A percentile compares a stretch with the other conserved stretches of the same genome.
These are phyloP conservation scores for Didymella segeticola DNA, from an alignment of 2,329 filamentous ascomycete species.

Conservation along the genomic window DNA sequence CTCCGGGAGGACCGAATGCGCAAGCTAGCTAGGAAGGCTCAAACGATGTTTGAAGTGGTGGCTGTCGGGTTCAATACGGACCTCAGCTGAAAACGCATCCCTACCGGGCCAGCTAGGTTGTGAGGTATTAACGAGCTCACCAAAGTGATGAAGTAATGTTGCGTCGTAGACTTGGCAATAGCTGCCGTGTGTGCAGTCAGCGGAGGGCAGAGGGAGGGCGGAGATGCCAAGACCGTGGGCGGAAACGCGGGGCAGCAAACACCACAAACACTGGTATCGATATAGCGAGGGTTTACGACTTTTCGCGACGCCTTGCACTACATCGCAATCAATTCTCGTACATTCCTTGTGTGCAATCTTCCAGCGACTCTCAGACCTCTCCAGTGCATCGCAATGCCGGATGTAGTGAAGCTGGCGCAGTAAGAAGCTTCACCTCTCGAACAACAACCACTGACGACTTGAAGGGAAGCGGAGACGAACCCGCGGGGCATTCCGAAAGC, in stretches of 20 bases:
- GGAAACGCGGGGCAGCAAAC: conserved; percentile 23
- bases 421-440: conserved; percentile 8
- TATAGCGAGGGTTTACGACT: not conserved
- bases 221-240: not conserved
- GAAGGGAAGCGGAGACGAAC: conserved; percentile 63
- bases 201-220: not conserved
- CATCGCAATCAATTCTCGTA: no score
- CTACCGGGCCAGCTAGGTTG: not conserved
- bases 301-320: conserved; percentile 7
- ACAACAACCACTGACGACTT: not conserved
- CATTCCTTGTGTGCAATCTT: not conserved
- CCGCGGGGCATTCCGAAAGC: conserved; percentile 83
- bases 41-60: not conserved
- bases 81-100: not conserved
- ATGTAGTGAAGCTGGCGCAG: conserved; percentile 19
- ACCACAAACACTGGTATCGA: conserved; percentile 13
- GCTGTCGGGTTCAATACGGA: not conserved
- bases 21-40: not conserved
- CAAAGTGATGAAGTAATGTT: conserved; percentile 8
- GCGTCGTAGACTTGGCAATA: not conserved
- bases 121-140: not conserved
- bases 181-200: not conserved
- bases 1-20: not conserved
- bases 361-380: not conserved
- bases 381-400: conserved; percentile 5